These are phyloP conservation scores for Misopates orontium DNA, from an alignment of 257 asterid species.

Conservation along the genomic window DNA sequence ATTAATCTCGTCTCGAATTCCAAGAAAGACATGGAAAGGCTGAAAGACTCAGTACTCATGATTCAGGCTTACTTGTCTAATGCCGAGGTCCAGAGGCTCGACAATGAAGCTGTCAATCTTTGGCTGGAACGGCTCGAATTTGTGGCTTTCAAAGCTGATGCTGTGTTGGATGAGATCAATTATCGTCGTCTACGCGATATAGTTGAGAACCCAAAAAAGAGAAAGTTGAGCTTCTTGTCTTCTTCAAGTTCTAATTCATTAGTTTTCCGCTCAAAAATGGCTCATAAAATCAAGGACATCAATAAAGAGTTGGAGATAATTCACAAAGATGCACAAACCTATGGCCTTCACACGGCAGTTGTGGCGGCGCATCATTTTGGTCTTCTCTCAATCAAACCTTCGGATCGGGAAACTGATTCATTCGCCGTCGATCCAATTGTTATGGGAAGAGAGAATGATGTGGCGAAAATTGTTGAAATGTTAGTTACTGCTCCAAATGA, in stretches of 20 bases:
- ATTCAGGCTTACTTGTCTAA: conserved; percentile 18
- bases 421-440: neutral
- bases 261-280: neutral
- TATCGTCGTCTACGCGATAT: conserved; percentile 4
- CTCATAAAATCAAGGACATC: conserved; percentile 16
- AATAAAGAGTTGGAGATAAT: conserved; percentile 1
- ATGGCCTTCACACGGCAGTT: neutral
- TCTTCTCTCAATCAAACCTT: neutral
- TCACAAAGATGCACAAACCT: neutral
- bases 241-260: neutral
- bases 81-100: conserved; percentile 12
- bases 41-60: neutral
- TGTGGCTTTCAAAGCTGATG: conserved; percentile 23
- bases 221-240: neutral
- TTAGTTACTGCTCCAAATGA: neutral
- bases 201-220: neutral
- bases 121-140: neutral
- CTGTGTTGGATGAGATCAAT: conserved; percentile 25
- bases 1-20: neutral
- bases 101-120: neutral
- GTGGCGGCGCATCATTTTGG: neutral
- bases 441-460: neutral
- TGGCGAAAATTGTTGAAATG: neutral
- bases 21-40: neutral
- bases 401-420: neutral